phyloP scores from a whole-genome alignment of 495 filamentous ascomycete genomes.

The Stereocaulon alpinum region DNA sequence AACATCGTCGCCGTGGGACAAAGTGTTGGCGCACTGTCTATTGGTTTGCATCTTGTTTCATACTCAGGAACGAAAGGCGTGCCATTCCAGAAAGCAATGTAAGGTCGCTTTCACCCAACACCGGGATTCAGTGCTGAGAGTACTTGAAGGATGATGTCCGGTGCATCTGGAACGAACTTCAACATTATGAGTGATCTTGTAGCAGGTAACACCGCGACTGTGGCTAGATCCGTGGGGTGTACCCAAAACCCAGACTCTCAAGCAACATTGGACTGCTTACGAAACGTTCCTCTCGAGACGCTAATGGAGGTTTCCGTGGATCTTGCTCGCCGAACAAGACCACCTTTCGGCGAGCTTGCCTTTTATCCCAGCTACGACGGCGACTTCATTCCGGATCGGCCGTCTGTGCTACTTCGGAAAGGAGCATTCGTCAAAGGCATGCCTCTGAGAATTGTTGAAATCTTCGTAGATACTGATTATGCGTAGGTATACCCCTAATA shows the following conservation, averaged over 20 bases:
- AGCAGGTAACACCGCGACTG: slow-evolving; percentile 27
- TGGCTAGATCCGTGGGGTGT: slow-evolving; percentile 24
- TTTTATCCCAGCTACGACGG: slow-evolving; percentile 33
- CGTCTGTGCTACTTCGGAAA: slow-evolving; percentile 28
- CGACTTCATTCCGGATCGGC: slow-evolving; percentile 32
- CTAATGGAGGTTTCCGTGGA: slow-evolving; percentile 26
- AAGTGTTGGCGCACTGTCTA: slow-evolving; percentile 28
- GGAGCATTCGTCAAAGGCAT: slow-evolving; percentile 24
- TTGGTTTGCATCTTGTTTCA: slow-evolving; percentile 33
- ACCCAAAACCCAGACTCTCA: slow-evolving; percentile 18
- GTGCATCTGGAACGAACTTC: slow-evolving; percentile 33
- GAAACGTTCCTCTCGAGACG: slow-evolving; percentile 23
- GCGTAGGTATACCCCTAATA: slow-evolving; percentile 24
- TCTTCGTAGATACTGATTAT: not conserved
- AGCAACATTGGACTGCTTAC: slow-evolving; percentile 27
- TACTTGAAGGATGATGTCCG: slow-evolving; percentile 33
- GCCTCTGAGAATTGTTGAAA: no score
- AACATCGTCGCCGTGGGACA: slow-evolving; percentile 27
- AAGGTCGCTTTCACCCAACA: not conserved
- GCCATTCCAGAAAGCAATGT: slow-evolving; percentile 30
- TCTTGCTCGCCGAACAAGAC: slow-evolving; percentile 17
- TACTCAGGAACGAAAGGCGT: slow-evolving; percentile 30
- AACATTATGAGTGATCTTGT: slow-evolving; percentile 31
- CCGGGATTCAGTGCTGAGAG: not conserved
- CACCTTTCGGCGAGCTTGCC: slow-evolving; percentile 26